phyloP scores from a whole-genome alignment of 257 asterid species.

The Ocimum tenuiflorum region DNA sequence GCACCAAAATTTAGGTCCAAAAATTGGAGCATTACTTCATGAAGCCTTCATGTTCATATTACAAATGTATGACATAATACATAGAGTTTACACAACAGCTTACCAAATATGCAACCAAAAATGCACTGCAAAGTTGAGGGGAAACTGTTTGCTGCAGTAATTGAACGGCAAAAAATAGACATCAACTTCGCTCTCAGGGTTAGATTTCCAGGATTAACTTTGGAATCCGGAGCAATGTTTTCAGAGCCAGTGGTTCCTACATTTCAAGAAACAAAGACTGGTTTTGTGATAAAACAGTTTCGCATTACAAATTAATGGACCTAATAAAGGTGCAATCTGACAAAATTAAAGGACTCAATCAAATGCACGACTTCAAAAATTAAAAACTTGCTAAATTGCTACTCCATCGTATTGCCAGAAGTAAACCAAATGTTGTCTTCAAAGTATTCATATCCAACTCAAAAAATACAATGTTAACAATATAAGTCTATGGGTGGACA shows the following conservation, averaged over 20 bases:
- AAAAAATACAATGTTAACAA: slow-evolving; percentile 1
- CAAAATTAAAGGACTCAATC: too few species aligned
- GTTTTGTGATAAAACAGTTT: slow-evolving; percentile 1
- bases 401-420: slow-evolving; percentile 15
- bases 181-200: slow-evolving; percentile 68
- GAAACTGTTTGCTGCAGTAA: slow-evolving; percentile 83
- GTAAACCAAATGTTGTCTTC: neutral
- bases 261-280: slow-evolving; percentile 24
- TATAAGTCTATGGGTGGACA: slow-evolving; percentile 1
- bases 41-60: slow-evolving; percentile 5
- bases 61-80: neutral
- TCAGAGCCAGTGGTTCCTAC: slow-evolving; percentile 63
- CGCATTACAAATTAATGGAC: slow-evolving; percentile 15
- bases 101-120: slow-evolving; percentile 88
- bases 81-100: slow-evolving; percentile 28
- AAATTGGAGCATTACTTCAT: slow-evolving; percentile 7
- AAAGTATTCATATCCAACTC: slow-evolving; percentile 7
- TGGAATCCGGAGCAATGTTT: slow-evolving; percentile 56
- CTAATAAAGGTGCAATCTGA: neutral
- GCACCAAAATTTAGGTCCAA: slow-evolving; percentile 6
- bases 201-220: slow-evolving; percentile 56
- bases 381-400: neutral
- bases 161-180: slow-evolving; percentile 87
- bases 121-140: slow-evolving; percentile 94
- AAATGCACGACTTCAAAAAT: neutral